These are phyloP conservation scores for Neofusicoccum sp. DNA, from an alignment of 2,329 filamentous ascomycete species.

Conservation along the genomic window DNA sequence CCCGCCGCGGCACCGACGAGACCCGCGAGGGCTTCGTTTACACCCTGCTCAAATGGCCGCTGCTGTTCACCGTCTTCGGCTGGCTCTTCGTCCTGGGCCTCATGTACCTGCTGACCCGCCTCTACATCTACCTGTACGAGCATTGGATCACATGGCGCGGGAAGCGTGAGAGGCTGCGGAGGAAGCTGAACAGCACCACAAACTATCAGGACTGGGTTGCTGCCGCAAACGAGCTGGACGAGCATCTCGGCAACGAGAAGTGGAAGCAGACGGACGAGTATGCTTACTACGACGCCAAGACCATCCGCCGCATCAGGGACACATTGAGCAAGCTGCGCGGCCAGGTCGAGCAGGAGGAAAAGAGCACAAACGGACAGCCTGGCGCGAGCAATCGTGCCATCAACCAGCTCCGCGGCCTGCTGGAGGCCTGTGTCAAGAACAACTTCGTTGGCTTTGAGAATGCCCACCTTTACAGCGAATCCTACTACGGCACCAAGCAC, in stretches of 20 bases:
- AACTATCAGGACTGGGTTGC: conserved; percentile 83
- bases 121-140: conserved; percentile 93
- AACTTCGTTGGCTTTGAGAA: conserved; percentile 98
- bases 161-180: conserved; percentile 69
- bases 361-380: conserved; percentile 35
- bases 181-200: conserved; percentile 69
- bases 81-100: conserved; percentile 77
- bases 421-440: conserved; percentile 94
- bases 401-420: conserved; percentile 74
- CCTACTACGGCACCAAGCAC: conserved; percentile 97
- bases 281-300: conserved; percentile 85
- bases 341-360: conserved; percentile 59
- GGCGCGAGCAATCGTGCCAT: conserved; percentile 51
- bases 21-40: conserved; percentile 94
- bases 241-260: conserved; percentile 74
- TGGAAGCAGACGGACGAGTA: conserved; percentile 78
- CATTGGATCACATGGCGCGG: conserved; percentile 90
- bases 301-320: conserved; percentile 73
- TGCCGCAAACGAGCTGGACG: conserved; percentile 78
- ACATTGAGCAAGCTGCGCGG: conserved; percentile 69
- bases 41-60: conserved; percentile 85
- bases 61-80: conserved; percentile 75
- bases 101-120: conserved; percentile 76
- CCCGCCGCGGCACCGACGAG: conserved; percentile 71
- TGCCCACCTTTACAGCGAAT: conserved; percentile 91